These are phyloP conservation scores for Zanthoxylum bungeanum DNA, from an alignment of 345 rosid genomes.

Conservation along the genomic window DNA sequence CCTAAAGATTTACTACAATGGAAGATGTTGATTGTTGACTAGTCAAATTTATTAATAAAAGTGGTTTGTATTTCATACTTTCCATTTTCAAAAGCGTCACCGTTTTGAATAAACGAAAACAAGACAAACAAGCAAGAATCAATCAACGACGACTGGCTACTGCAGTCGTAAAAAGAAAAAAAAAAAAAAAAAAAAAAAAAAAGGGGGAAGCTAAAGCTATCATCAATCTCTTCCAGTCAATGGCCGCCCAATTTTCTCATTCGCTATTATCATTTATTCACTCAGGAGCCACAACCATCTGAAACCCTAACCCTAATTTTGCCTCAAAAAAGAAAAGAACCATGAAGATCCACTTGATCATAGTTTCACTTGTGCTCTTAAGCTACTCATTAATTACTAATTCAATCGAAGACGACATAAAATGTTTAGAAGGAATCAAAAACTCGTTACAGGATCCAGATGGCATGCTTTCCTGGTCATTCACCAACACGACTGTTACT, in stretches of 20 bases:
- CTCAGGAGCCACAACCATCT: neutral
- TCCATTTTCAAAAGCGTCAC: neutral
- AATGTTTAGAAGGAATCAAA: constrained; percentile 50
- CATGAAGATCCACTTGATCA: constrained; percentile 25
- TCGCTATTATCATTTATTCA: constrained; percentile 12
- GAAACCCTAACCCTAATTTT: neutral
- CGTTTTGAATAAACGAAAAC: no score
- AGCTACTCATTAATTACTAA: constrained; percentile 1
- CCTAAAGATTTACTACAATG: no score
- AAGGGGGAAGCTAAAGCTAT: no score
- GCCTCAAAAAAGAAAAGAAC: neutral
- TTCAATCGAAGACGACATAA: constrained; percentile 41
- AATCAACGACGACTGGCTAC: no score
- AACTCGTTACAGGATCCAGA: constrained; percentile 37
- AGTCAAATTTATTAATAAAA: no score
- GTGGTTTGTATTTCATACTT: neutral
- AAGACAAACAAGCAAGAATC: no score
- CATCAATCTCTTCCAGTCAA: no score
- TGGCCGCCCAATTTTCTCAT: constrained; percentile 26
- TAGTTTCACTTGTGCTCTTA: neutral
- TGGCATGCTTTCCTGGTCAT: constrained; percentile 34
- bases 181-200: no score
- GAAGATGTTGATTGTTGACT: neutral
- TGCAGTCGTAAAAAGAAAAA: no score
- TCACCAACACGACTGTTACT: constrained; percentile 40